Base-by-base conservation (phyloP, 2,329 filamentous ascomycete genomes). In the Talaromyces rugulosus region DNA sequence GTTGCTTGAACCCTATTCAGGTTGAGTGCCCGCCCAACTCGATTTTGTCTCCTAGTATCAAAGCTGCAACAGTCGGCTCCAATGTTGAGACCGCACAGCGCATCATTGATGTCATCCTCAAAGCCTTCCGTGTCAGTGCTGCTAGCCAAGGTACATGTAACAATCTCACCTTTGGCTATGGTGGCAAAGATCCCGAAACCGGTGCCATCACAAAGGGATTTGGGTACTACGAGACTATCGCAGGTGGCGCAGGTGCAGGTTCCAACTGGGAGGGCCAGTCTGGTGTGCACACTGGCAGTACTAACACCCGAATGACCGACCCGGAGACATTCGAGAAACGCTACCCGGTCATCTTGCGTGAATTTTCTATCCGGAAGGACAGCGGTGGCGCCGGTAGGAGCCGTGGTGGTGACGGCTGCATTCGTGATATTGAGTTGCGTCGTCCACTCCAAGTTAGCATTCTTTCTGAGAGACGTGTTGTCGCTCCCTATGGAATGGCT, bases 211-310 rank as follows among this genome's bases (percentile, higher is more conserved):
- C 86, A n/a, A 86, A 86, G 40, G 91, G 91, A 0, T 95, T 95
- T 71, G 91, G 91, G 9, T 95, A 94, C 79, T 94, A 94, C 73
- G 91, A 95, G 75, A 95, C 91, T 2, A 94, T 95, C 64, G 89
- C 90, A 0, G 91, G 91, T 47, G 91, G 91, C 2, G 87, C 85
- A 52, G 91, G 90, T 51, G 91, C 91, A 0, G 91, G 91, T 0
- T 85, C 88, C 0, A 83, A 83, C 27, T 95, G 91, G 91, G 82
- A 88, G 63, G 91, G 91, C 28, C 89, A 90, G 28, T 87, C 82
- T 62, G 90, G 90, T 27, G 89, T 94, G 36, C 90, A 95, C 72
- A 89, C 87, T 4, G 90, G 94, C 77, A 94, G 94, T 89, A 95
- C 91, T 11, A 96, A 95, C 74, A 95, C 90, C 1, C 84, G 91